Evolutionary conservation across 1,139 yeast genomes (phyloP), one percentile per base, ranked within the genome.

Genomic region (Geotrichum siamense): DNA sequence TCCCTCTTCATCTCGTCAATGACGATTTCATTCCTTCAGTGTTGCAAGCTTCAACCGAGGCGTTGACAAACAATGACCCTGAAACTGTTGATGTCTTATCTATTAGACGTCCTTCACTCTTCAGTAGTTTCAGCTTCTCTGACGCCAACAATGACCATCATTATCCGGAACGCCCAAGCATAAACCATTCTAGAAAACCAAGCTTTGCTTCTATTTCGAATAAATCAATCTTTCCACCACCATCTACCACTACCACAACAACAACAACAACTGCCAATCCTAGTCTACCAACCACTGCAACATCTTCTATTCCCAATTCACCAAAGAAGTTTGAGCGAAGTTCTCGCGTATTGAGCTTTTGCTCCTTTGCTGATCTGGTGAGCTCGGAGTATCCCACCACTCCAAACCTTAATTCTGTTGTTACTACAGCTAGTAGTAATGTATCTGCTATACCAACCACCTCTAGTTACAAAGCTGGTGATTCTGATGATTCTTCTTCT

Each of bases 11-110:
- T 52, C 68, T 72, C 52, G 68, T 75, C n/a, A 60, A 68, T 35
- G 82, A 84, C 58, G 86, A 84, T 61, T 77, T 69, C 54, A 82
- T 84, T 41, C 87, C 94, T 1, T 87, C 95, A 2, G 87, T 87
- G 8, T 69, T 86, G 57, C 94, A 84, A 57, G 89, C 89, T 8
- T 74, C 89, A 21, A 76, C 91, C 2, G 71, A 77, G 38, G 71
- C 81, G 29, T 69, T 83, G 41, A 72, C 73, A 34, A 63, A 68
- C 42, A 69, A 82, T 12, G 75, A 79, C 55, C 70, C 82, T 51
- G 82, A 79, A 55, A 74, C 76, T 48, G 76, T 82, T 19, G 91
- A 83, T 52, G 76, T 83, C 69, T 74, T 82, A 30, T 79, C 64
- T 10, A 74, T 61, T 28, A 50, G 89, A 55, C 72, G 89, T 52